Base-by-base conservation (phyloP, 495 filamentous ascomycete genomes). In the Xylaria palmicola region DNA sequence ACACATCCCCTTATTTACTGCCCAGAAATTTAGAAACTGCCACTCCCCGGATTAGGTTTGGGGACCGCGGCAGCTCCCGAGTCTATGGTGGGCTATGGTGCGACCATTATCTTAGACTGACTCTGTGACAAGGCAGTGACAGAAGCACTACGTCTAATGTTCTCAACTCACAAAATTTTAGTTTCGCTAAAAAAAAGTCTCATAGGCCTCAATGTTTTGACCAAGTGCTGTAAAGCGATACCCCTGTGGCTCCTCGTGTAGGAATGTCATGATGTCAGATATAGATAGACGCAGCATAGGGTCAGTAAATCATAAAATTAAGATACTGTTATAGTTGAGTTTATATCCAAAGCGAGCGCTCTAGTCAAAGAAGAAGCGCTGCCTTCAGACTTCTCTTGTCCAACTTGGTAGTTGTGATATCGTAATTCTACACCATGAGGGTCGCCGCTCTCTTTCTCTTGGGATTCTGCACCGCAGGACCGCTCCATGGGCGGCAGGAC, bases 161-260 rank as follows among this genome's bases (percentile, higher is more conserved):
- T 36, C 6, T 45, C 17, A n/a, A 29, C 44, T 15, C 17, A 12
- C 27, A 1, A 24, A 12, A 20, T 45, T 56, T 44, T 20, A 56
- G 39, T 56, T 56, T 15, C 9, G 15, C 41, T 32, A 57, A 36
- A 19, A 12, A n/a, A 26, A 47, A 57, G 15, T 47, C 54, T 47
- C 32, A 17, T 39, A 32, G 36, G 50, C 19, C 32, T 41, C 6
- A 34, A 22, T 1, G 6, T 50, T 20, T 8, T 13, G 13, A 34
- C 12, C n/a, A 34, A 4, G 15, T 34, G 12, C 5, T 4, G 39
- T n/a, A 41, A 41, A 30, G 15, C 13, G 26, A 2, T 13, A 34
- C 6, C 4, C 30, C 7, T 5, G 4, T 36, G 3, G 5, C n/a
- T n/a, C n/a, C n/a, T 37, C 4, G 49, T 36, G 32, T 2, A 39